phyloP scores from a whole-genome alignment of 2,329 filamentous ascomycete species.

The Cercospora nicotianae region DNA sequence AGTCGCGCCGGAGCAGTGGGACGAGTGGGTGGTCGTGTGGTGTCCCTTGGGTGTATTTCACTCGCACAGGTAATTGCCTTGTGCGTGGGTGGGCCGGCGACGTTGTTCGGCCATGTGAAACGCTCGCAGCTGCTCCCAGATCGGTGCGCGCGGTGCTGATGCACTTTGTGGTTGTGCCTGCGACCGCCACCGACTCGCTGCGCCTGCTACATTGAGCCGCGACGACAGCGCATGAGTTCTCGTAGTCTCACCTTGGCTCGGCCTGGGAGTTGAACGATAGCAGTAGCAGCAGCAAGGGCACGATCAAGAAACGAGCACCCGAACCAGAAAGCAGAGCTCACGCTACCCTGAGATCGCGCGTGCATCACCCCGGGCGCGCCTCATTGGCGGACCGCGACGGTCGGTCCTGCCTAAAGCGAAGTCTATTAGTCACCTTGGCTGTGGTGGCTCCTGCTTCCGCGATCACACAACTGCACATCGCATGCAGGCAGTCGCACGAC shows the following conservation, averaged over 20 bases:
- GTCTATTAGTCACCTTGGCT: background rate
- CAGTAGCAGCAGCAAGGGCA: background rate
- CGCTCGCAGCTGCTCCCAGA: background rate
- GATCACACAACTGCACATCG: background rate
- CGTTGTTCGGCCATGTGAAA: slow-evolving; percentile 4
- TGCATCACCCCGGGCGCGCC: background rate
- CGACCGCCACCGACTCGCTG: background rate
- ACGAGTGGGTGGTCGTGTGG: background rate
- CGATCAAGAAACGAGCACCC: background rate
- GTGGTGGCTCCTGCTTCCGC: background rate
- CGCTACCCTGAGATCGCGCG: background rate
- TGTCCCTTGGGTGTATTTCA: background rate
- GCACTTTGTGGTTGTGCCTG: background rate
- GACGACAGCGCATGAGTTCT: background rate
- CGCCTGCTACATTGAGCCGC: background rate
- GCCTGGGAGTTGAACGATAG: background rate
- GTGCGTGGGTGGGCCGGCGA: background rate
- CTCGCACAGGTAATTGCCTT: background rate
- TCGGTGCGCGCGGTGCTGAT: background rate
- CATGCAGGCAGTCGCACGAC: background rate
- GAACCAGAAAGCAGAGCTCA: background rate
- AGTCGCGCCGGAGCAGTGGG: background rate
- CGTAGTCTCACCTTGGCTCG: background rate
- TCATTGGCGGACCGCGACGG: background rate
- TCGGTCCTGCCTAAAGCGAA: background rate